Base-by-base conservation (phyloP, 495 filamentous ascomycete genomes). In the Aspergillus bridgeri region DNA sequence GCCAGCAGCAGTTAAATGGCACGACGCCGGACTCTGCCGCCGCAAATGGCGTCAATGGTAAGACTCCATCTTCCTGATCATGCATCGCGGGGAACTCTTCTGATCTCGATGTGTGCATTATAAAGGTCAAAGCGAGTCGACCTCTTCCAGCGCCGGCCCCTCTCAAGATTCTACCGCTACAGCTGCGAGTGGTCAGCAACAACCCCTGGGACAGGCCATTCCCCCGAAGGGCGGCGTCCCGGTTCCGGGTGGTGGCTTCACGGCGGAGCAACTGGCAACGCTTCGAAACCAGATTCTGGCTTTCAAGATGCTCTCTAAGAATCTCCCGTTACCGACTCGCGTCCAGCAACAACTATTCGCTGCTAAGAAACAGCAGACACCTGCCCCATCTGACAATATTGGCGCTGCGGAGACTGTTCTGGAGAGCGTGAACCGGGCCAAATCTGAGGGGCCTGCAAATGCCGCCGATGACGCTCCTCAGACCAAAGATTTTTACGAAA, bases 221-320 rank as follows among this genome's bases (percentile, higher is more conserved):
- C 38, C 57, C 9, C 60, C 64, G 17, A 75, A 74, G 56, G 66
- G 62, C 42, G 66, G 62, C 42, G 57, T 66, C 7, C 68, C 69
- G 7, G 78, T 78, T 51, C 61, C 77, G 9, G 74, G 76, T 42
- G 73, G 78, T 9, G 74, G 80, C 48, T 92, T 94, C 63, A 83
- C 87, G 5, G 69, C 79, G 3, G 83, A 89, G 47, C 91, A 96
- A 62, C 71, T 95, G 42, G 74, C 76, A 24, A 83, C 83, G 2
- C 79, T 95, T 8, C 79, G 87, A 33, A 84, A 85, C 47, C 92
- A 96, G 67, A 93, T 96, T 45, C 71, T 83, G 60, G 89, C 90
- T 6, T 95, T 96, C 75, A 90, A 90, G 70, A 76, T 86, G 61
- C 77, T 96, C 1, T 84, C 86, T 11, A 94, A 90, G 70, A 94